These are phyloP conservation scores for Heterobasidion parviporum DNA, from an alignment of 1,284 basidiomycete genomes.

Conservation along the genomic window DNA sequence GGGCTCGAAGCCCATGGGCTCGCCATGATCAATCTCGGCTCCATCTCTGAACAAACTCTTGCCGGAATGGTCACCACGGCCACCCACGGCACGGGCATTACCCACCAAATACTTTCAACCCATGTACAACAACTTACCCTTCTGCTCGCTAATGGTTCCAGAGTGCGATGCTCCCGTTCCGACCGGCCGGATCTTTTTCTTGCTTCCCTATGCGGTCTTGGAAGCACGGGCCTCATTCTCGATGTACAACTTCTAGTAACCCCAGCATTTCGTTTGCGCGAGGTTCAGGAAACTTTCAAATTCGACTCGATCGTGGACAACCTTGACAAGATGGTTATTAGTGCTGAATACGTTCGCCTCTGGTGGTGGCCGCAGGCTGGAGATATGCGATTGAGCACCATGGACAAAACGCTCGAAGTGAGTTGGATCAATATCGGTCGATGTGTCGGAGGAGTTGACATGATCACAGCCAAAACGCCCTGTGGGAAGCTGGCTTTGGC, in stretches of 20 bases:
- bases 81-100: conserved; percentile 86
- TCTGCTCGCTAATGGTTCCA: conserved; percentile 64
- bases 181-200: conserved; percentile 76
- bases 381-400: conserved; percentile 64
- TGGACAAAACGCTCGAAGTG: conserved; percentile 75
- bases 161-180: conserved; percentile 59
- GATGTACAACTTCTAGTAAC: conserved; percentile 76
- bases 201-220: conserved; percentile 90
- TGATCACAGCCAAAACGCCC: conserved; percentile 36
- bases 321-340: conserved; percentile 49
- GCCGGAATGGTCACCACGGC: conserved; percentile 93
- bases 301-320: conserved; percentile 59
- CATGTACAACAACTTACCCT: conserved; percentile 73
- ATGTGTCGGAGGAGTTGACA: not conserved
- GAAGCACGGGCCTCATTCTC: conserved; percentile 88
- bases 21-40: conserved; percentile 90
- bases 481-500: conserved; percentile 57
- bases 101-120: conserved; percentile 78
- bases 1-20: conserved; percentile 64
- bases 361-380: conserved; percentile 93
- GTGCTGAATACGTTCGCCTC: conserved; percentile 82
- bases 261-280: conserved; percentile 76
- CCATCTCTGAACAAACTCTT: conserved; percentile 94
- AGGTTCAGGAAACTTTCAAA: conserved; percentile 59
- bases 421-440: conserved; percentile 16